Evolutionary conservation across 257 asterid species (phyloP).

Genomic region (Penstemon eatonii): DNA sequence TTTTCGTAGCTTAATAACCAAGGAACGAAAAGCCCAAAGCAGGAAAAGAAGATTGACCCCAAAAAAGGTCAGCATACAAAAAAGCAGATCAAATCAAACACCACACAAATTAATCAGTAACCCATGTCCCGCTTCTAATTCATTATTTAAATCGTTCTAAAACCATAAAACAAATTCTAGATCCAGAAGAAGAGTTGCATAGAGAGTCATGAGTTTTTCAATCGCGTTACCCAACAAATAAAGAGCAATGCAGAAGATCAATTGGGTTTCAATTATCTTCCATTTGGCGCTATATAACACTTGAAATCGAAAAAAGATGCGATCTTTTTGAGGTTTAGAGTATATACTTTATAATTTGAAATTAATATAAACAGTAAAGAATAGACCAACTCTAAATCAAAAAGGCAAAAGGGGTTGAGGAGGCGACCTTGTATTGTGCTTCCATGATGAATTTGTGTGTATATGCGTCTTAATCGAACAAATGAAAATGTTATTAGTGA

Average conservation of each 20-base stretch:
- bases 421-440: constrained; percentile 26
- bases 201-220: background rate
- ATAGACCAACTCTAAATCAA: background rate
- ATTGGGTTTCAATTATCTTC: background rate
- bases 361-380: background rate
- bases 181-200: background rate
- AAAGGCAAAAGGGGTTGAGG: constrained; percentile 2
- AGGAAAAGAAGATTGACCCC: constrained; percentile 80
- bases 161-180: constrained; percentile 11
- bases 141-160: constrained; percentile 13
- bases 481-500: no score
- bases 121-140: constrained; percentile 37
- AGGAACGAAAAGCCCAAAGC: constrained; percentile 70
- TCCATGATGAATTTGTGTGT: constrained; percentile 7
- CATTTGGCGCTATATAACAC: constrained; percentile 22
- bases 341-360: background rate
- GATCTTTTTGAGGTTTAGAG: background rate
- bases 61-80: constrained; percentile 45
- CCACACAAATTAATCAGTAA: constrained; percentile 34
- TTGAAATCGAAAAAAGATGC: constrained; percentile 1
- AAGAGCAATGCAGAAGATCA: background rate
- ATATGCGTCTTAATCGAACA: background rate
- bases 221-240: background rate
- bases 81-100: constrained; percentile 43
- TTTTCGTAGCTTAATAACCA: constrained; percentile 56